Conservation (phyloP, 495 filamentous ascomycete species). For the Terfezia claveryi region DNA sequence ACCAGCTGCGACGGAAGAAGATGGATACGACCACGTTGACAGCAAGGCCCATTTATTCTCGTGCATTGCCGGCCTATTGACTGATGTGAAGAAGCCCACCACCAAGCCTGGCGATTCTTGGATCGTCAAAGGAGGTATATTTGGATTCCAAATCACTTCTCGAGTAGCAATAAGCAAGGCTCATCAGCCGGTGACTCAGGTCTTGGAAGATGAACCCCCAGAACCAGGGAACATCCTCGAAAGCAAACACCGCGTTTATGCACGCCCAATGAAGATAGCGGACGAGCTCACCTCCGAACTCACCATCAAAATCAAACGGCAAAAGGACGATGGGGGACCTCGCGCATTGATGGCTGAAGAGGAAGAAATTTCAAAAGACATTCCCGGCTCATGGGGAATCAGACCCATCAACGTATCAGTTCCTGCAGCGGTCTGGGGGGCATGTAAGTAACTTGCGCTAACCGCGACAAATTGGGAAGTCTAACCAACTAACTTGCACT, state of each 20-base stretch:
- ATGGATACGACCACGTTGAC: neutral
- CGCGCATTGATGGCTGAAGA: neutral
- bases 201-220: neutral
- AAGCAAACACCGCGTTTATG: neutral
- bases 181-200: neutral
- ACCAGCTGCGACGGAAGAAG: neutral
- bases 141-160: neutral
- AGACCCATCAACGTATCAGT: neutral
- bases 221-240: neutral
- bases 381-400: neutral
- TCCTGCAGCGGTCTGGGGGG: neutral
- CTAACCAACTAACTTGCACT: neutral
- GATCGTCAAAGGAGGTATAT: conserved; percentile 2
- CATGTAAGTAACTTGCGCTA: neutral
- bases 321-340: neutral
- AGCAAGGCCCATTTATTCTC: conserved; percentile 2
- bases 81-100: neutral
- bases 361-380: neutral
- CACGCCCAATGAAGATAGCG: neutral
- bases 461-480: neutral
- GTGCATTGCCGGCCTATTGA: conserved; percentile 4
- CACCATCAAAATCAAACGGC: neutral
- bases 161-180: neutral
- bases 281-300: neutral
- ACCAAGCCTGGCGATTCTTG: neutral